Evolutionary conservation across 192 early-diverging fungal genomes (phyloP).

Genomic region (Pilobolus umbonatus): DNA sequence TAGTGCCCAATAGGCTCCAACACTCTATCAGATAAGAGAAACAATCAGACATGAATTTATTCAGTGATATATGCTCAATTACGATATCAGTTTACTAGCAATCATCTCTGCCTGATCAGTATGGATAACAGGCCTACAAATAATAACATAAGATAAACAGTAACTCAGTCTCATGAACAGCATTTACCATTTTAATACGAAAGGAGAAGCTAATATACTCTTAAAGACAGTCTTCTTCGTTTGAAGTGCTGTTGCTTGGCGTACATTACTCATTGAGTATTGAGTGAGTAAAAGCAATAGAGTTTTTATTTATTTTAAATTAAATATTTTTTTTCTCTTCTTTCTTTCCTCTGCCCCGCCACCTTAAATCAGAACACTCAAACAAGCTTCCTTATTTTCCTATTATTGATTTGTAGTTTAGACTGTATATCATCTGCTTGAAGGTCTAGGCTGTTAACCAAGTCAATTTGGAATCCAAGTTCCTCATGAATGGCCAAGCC

Average conservation of each 20-base stretch:
- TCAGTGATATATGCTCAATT: neutral
- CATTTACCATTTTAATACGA: slow-evolving; percentile 11
- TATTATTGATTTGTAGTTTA: slow-evolving; percentile 70
- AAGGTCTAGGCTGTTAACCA: slow-evolving; percentile 78
- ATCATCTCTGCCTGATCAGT: neutral
- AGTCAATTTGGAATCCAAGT: slow-evolving; percentile 82
- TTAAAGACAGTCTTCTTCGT: slow-evolving; percentile 2
- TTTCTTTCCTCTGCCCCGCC: too few species aligned
- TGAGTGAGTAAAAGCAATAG: too few species aligned
- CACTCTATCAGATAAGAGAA: neutral
- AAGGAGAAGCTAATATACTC: slow-evolving; percentile 12
- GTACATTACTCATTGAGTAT: too few species aligned
- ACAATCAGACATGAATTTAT: neutral
- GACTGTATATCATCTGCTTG: slow-evolving; percentile 66
- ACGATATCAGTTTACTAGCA: neutral
- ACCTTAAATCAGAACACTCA: slow-evolving; percentile 19
- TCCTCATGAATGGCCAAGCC: slow-evolving; percentile 83
- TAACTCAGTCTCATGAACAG: neutral
- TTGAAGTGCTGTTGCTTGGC: neutral
- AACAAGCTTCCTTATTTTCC: slow-evolving; percentile 71
- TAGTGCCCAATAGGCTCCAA: slow-evolving; percentile 12
- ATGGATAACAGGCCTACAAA: slow-evolving; percentile 1
- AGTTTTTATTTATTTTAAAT: too few species aligned
- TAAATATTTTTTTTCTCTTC: too few species aligned
- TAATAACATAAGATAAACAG: neutral